Conservation (phyloP, 495 filamentous ascomycete genomes). For the Podospora australis region DNA sequence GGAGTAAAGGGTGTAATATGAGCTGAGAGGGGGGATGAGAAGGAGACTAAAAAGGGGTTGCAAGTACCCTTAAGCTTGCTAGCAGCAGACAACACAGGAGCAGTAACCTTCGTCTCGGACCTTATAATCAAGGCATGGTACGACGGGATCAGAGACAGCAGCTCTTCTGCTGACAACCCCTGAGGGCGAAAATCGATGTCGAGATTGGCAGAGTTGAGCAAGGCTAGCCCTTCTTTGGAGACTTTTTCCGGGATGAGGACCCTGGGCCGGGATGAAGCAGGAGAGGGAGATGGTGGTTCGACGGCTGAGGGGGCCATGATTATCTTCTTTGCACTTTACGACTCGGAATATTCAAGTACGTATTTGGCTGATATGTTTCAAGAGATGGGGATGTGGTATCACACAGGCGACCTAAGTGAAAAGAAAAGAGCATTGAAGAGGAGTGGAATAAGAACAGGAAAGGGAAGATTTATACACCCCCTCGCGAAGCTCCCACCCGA, state of each 20-base stretch:
- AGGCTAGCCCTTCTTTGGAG: constrained; percentile 61
- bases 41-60: no score
- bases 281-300: constrained; percentile 8
- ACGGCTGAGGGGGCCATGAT: constrained; percentile 34
- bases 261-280: constrained; percentile 23
- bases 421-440: neutral
- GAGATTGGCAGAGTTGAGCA: constrained; percentile 46
- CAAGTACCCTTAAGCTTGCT: no score
- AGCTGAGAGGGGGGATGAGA: no score
- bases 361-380: no score
- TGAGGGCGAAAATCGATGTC: constrained; percentile 54
- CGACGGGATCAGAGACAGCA: constrained; percentile 51
- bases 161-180: constrained; percentile 47
- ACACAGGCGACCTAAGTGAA: no score
- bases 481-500: neutral
- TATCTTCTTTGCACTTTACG: neutral
- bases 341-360: no score
- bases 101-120: constrained; percentile 65
- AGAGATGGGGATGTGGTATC: no score
- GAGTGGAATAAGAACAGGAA: neutral
- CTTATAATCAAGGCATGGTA: constrained; percentile 67
- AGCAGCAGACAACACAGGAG: constrained; percentile 50
- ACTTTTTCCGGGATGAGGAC: constrained; percentile 68
- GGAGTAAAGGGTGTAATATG: no score
- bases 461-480: neutral